These are phyloP conservation scores for Rhodotorula paludigena DNA, from an alignment of 768 basidiomycete genomes.

Conservation along the genomic window DNA sequence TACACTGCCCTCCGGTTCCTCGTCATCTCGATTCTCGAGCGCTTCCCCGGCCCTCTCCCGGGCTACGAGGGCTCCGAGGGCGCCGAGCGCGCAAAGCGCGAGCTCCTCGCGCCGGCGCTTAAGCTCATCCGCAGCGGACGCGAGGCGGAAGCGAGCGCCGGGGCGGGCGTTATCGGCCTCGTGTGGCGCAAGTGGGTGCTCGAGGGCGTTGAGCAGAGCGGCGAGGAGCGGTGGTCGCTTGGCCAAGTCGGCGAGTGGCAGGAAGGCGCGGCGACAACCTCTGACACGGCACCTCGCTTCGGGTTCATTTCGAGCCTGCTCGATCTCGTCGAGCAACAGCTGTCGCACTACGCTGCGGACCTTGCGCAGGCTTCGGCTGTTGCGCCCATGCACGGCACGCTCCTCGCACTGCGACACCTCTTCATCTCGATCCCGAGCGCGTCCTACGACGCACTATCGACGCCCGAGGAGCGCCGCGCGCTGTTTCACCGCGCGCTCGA, in stretches of 20 bases:
- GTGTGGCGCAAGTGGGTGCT: constrained; percentile 36
- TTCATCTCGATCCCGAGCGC: constrained; percentile 30
- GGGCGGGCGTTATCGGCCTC: constrained; percentile 32
- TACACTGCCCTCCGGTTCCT: constrained; percentile 32
- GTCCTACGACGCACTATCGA: constrained; percentile 10
- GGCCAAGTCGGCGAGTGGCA: constrained; percentile 27
- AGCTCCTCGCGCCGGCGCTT: constrained; percentile 31
- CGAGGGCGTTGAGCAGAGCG: constrained; percentile 5
- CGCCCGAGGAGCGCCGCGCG: constrained; percentile 6
- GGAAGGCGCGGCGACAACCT: constrained; percentile 4
- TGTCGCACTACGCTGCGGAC: constrained; percentile 22
- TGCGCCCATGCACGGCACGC: constrained; percentile 35
- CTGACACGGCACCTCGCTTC: constrained; percentile 9
- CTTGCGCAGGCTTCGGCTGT: constrained; percentile 23
- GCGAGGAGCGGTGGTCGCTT: constrained; percentile 4
- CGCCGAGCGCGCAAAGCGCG: constrained; percentile 21
- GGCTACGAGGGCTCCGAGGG: constrained; percentile 25
- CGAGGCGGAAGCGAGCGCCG: constrained; percentile 34
- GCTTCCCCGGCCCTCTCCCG: constrained; percentile 33
- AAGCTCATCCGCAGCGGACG: constrained; percentile 36
- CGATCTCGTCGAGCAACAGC: constrained; percentile 30
- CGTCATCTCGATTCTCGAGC: constrained; percentile 33
- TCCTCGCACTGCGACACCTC: constrained; percentile 37
- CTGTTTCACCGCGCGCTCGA: constrained; percentile 29
- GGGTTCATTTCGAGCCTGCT: constrained; percentile 29